phyloP scores from a whole-genome alignment of 2,329 filamentous ascomycete species.

The Exserohilum turcica region DNA sequence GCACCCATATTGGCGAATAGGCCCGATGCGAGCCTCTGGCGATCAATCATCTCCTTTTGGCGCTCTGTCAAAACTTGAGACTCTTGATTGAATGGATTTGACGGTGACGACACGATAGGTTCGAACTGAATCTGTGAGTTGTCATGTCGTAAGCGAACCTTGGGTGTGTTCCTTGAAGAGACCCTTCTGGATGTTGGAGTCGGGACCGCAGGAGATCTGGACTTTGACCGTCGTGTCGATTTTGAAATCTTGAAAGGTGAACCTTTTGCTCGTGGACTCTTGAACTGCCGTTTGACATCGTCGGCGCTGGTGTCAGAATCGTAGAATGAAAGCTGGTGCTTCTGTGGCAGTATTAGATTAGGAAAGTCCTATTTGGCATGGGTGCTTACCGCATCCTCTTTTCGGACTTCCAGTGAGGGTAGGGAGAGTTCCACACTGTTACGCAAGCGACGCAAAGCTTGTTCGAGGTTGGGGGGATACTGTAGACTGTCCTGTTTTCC shows the following conservation, averaged over 20 bases:
- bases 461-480: constrained; percentile 69
- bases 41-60: constrained; percentile 76
- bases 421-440: constrained; percentile 59
- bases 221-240: constrained; percentile 26
- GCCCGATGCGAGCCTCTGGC: constrained; percentile 67
- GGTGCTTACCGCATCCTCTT: constrained; percentile 46
- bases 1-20: constrained; percentile 68
- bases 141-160: constrained; percentile 70
- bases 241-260: constrained; percentile 38
- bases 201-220: constrained; percentile 34
- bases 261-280: constrained; percentile 31
- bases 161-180: constrained; percentile 45
- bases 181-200: constrained; percentile 26
- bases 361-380: constrained; percentile 47
- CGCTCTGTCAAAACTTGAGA: constrained; percentile 79
- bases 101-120: constrained; percentile 65
- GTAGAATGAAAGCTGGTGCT: constrained; percentile 40
- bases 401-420: constrained; percentile 53
- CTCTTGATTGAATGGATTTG: constrained; percentile 55
- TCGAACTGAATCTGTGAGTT: constrained; percentile 83
- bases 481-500: constrained; percentile 62
- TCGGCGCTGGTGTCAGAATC: constrained; percentile 44
- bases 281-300: constrained; percentile 18
- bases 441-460: constrained; percentile 66
- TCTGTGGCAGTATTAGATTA: constrained; percentile 40